Percentiles rank a stretch among this genome's conserved stretches.
These are phyloP conservation scores for Yamadazyma sp. DNA, from an alignment of 805 yeast genomes.

Conservation along the genomic window DNA sequence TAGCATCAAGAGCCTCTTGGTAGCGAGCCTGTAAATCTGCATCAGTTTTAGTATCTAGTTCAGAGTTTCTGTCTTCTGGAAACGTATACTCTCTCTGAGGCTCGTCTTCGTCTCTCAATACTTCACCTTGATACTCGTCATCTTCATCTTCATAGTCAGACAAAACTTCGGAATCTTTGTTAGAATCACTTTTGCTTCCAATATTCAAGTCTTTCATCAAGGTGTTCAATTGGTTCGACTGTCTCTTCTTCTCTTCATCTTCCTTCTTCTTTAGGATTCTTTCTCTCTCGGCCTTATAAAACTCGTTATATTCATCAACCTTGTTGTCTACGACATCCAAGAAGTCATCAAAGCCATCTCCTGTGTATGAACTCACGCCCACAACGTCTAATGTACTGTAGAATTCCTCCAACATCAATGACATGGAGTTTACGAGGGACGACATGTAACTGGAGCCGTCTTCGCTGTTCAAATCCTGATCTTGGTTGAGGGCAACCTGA, in stretches of 20 bases:
- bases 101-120: slow-evolving; percentile 47
- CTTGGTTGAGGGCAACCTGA: slow-evolving; percentile 70
- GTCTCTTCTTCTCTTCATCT: slow-evolving; percentile 67
- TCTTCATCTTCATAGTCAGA: slow-evolving; percentile 52
- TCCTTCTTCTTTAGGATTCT: slow-evolving; percentile 73
- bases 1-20: slow-evolving; percentile 66
- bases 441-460: slow-evolving; percentile 86
- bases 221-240: slow-evolving; percentile 66
- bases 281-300: slow-evolving; percentile 84
- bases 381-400: slow-evolving; percentile 90
- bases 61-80: slow-evolving; percentile 65
- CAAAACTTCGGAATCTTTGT: slow-evolving; percentile 46
- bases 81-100: slow-evolving; percentile 66
- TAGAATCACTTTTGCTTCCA: slow-evolving; percentile 26
- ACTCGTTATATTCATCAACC: slow-evolving; percentile 82
- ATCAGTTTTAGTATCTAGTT: slow-evolving; percentile 43
- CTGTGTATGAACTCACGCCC: slow-evolving; percentile 90
- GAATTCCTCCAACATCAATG: slow-evolving; percentile 93
- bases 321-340: slow-evolving; percentile 80
- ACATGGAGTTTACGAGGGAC: slow-evolving; percentile 90
- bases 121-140: slow-evolving; percentile 46
- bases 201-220: slow-evolving; percentile 88
- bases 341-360: slow-evolving; percentile 92
- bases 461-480: slow-evolving; percentile 65
- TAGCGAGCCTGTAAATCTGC: slow-evolving; percentile 64